Evolutionary conservation across 805 yeast genomes (phyloP).

Genomic region (Saturnispora silvae): DNA sequence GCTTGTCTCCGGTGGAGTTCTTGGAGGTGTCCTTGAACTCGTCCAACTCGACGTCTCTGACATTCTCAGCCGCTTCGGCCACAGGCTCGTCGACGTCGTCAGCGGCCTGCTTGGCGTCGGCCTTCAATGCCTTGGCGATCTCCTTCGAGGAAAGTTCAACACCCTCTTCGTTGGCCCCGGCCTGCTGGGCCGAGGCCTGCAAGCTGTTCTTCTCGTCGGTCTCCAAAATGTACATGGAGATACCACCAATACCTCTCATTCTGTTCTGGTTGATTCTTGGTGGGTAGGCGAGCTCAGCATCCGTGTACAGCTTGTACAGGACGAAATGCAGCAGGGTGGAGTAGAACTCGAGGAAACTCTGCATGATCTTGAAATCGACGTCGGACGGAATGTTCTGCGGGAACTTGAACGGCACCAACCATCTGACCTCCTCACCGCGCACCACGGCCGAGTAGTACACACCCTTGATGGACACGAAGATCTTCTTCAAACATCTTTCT

Average conservation of each 20-base stretch:
- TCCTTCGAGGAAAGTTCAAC: constrained; percentile 30
- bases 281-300: constrained; percentile 79
- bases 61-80: constrained; percentile 30
- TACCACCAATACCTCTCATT: constrained; percentile 82
- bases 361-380: constrained; percentile 93
- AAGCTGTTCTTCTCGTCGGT: constrained; percentile 28
- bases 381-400: constrained; percentile 93
- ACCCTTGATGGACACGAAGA: constrained; percentile 94
- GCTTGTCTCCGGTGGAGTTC: constrained; percentile 48
- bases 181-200: constrained; percentile 21
- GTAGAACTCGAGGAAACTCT: constrained; percentile 92
- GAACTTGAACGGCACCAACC: constrained; percentile 96
- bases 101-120: constrained; percentile 34
- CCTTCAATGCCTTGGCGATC: constrained; percentile 41
- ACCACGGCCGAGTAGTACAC: constrained; percentile 87
- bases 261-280: constrained; percentile 68
- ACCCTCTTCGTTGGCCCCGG: constrained; percentile 25
- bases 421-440: constrained; percentile 84
- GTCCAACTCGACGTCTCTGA: constrained; percentile 48
- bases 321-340: constrained; percentile 85
- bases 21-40: constrained; percentile 56
- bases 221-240: constrained; percentile 73
- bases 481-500: constrained; percentile 73
- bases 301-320: constrained; percentile 75
- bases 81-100: constrained; percentile 29